Percentiles rank a stretch among this genome's conserved stretches.
Evolutionary conservation across 2,329 filamentous ascomycete species (phyloP).

Genomic region (Pseudogymnoascus sp.): DNA sequence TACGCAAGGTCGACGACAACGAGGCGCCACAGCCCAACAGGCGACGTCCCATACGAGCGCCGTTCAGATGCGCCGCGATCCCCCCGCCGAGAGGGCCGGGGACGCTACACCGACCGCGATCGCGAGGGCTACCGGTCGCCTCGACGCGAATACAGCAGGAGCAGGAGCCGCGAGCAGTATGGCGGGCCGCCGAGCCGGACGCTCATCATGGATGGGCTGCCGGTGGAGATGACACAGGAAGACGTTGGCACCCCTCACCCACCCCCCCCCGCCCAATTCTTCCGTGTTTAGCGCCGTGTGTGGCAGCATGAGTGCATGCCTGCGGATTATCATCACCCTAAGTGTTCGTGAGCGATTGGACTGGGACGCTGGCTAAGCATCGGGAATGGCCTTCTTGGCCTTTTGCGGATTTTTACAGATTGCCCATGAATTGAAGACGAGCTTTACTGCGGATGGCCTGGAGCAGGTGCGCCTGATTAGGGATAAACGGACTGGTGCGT

Average conservation of each 20-base stretch:
- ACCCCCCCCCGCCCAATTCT: slow-evolving; percentile 21
- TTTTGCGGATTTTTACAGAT: slow-evolving; percentile 40
- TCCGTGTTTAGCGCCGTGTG: slow-evolving; percentile 6
- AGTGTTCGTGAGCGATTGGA: slow-evolving; percentile 27
- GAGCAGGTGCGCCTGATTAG: slow-evolving; percentile 52
- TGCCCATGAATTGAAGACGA: slow-evolving; percentile 45
- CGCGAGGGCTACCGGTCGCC: slow-evolving; percentile 29
- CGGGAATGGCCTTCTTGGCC: slow-evolving; percentile 28
- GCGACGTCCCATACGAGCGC: slow-evolving; percentile 27
- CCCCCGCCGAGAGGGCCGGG: slow-evolving; percentile 27
- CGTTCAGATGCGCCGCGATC: slow-evolving; percentile 34
- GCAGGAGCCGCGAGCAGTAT: slow-evolving; percentile 27
- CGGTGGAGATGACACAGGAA: slow-evolving; percentile 41
- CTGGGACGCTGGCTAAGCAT: slow-evolving; percentile 32
- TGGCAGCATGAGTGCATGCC: not conserved
- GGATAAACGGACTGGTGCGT: slow-evolving; percentile 48
- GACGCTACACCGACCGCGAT: slow-evolving; percentile 29
- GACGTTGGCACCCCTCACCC: slow-evolving; percentile 42
- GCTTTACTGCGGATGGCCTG: slow-evolving; percentile 43
- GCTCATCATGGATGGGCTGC: slow-evolving; percentile 49
- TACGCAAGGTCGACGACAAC: slow-evolving; percentile 19
- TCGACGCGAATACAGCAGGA: slow-evolving; percentile 12
- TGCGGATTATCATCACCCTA: slow-evolving; percentile 24
- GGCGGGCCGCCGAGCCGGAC: slow-evolving; percentile 38
- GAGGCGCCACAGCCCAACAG: slow-evolving; percentile 27